Evolutionary conservation across 495 filamentous ascomycete species (phyloP).

Genomic region (Xylaria bambusicola): DNA sequence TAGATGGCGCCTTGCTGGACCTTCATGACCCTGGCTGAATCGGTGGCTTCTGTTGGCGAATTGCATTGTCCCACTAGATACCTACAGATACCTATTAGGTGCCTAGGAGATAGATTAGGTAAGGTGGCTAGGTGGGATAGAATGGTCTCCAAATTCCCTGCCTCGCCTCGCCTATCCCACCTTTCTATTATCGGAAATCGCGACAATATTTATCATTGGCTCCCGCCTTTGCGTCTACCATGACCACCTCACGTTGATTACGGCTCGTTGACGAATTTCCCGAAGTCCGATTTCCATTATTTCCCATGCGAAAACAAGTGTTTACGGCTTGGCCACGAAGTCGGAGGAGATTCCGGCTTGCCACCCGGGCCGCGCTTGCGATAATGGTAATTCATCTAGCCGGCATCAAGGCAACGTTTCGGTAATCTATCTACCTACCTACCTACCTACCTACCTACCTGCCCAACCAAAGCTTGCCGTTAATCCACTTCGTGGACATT

Average conservation of each 20-base stretch:
- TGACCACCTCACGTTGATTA: background rate
- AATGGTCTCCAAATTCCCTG: background rate
- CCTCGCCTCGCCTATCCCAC: background rate
- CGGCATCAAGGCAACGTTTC: too few species aligned
- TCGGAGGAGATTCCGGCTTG: background rate
- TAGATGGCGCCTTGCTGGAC: background rate
- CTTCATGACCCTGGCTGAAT: background rate
- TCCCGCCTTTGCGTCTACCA: background rate
- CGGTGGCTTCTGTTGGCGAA: background rate
- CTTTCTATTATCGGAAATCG: slow-evolving; percentile 1
- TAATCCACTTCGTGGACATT: too few species aligned
- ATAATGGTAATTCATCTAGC: too few species aligned
- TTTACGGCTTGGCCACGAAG: background rate
- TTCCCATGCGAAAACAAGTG: background rate
- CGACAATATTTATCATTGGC: background rate
- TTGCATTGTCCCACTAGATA: background rate
- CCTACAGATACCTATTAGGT: too few species aligned
- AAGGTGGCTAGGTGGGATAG: background rate
- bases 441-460: too few species aligned
- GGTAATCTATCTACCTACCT: too few species aligned
- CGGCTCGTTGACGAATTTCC: background rate
- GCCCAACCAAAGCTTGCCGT: too few species aligned
- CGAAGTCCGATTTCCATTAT: background rate
- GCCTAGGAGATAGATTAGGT: background rate
- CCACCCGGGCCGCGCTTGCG: too few species aligned